Conservation (phyloP, 2,329 filamentous ascomycete species). For the Alternaria solani region DNA sequence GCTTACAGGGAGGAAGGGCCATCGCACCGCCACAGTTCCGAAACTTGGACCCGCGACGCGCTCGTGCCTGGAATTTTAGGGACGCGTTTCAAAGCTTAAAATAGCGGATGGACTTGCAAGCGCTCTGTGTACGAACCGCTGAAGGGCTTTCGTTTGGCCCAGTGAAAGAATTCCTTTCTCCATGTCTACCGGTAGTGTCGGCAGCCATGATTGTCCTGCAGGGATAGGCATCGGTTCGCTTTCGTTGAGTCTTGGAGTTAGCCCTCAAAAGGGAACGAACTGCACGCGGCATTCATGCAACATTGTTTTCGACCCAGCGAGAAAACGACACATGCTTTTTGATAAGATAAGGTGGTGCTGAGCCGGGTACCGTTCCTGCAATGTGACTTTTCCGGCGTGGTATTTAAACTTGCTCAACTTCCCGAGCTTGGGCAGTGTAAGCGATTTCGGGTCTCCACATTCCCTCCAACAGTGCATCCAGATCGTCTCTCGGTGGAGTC, state of each 20-base stretch:
- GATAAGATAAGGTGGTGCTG: not conserved
- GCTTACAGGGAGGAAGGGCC: not conserved
- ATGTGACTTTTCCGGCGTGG: not conserved
- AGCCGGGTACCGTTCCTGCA: not conserved
- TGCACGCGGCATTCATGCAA: not conserved
- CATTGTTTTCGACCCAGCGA: not conserved
- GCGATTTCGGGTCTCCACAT: not conserved
- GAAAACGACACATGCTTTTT: not conserved
- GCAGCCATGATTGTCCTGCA: not conserved
- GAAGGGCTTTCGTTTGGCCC: not conserved
- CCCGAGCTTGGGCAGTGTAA: not conserved
- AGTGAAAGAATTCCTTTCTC: not conserved
- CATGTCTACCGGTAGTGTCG: not conserved
- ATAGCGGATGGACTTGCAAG: not conserved
- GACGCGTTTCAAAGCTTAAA: constrained; percentile 7
- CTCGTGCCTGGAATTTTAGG: not conserved
- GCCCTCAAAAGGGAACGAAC: not conserved
- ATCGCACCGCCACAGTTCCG: constrained; percentile 3
- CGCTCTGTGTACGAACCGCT: not conserved
- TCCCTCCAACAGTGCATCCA: not conserved
- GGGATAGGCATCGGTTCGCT: not conserved
- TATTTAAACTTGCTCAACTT: not conserved
- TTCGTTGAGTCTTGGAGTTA: not conserved
- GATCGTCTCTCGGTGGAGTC: not conserved
- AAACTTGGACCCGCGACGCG: constrained; percentile 1